phyloP scores from a whole-genome alignment of 2,329 filamentous ascomycete species.

The Xylaria sp. region DNA sequence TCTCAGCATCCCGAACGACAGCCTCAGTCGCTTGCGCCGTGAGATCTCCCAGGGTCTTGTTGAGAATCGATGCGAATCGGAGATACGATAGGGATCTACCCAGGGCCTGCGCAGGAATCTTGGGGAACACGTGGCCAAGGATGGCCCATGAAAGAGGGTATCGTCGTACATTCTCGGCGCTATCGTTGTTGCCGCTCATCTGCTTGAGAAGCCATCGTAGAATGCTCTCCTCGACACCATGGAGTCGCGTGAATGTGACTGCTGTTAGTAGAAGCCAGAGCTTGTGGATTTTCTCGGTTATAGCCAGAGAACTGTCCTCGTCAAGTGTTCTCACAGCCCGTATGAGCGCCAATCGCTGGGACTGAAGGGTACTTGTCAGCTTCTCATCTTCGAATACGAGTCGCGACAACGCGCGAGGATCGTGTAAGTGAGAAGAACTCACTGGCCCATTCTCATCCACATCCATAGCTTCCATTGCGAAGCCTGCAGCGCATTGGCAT shows the following conservation, averaged over 20 bases:
- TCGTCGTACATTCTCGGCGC: slow-evolving; percentile 48
- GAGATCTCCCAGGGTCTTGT: slow-evolving; percentile 59
- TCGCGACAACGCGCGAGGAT: background rate
- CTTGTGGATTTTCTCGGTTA: slow-evolving; percentile 43
- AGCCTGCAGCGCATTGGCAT: slow-evolving; percentile 20
- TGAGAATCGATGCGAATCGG: slow-evolving; percentile 61
- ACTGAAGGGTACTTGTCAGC: slow-evolving; percentile 20
- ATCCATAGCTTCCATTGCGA: slow-evolving; percentile 27
- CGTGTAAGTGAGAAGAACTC: slow-evolving; percentile 3
- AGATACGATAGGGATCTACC: slow-evolving; percentile 67
- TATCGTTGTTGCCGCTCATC: slow-evolving; percentile 45
- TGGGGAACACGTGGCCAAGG: slow-evolving; percentile 53
- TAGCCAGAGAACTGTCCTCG: slow-evolving; percentile 41
- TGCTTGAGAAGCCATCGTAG: slow-evolving; percentile 60
- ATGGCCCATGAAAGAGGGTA: slow-evolving; percentile 58
- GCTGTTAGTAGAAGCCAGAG: slow-evolving; percentile 47
- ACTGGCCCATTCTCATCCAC: slow-evolving; percentile 23
- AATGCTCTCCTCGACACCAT: slow-evolving; percentile 52
- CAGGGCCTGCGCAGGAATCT: slow-evolving; percentile 64
- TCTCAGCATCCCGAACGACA: slow-evolving; percentile 17
- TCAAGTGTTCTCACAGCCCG: slow-evolving; percentile 52
- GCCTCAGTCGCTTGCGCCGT: slow-evolving; percentile 27
- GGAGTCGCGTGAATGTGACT: slow-evolving; percentile 40
- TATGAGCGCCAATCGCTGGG: slow-evolving; percentile 39
- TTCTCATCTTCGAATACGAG: background rate